These are phyloP conservation scores for Arabidopsis hybrid DNA, from an alignment of 441 rosid species.

Conservation along the genomic window DNA sequence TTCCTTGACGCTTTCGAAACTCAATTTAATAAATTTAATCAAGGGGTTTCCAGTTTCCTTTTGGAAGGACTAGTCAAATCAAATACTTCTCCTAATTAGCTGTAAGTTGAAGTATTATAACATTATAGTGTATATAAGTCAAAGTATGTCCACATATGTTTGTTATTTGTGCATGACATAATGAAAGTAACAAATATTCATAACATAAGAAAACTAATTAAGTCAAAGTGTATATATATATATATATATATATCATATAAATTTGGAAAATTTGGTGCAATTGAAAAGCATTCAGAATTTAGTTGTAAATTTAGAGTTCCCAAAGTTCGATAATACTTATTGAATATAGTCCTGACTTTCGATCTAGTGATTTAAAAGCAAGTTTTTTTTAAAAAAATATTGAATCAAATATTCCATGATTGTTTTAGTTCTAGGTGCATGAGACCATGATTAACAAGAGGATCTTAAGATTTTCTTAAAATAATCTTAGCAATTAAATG, in stretches of 20 bases:
- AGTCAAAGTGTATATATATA: background rate
- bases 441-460: no score
- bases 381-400: background rate
- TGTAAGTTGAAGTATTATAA: slow-evolving; percentile 23
- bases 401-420: background rate
- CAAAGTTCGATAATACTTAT: background rate
- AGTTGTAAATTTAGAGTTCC: background rate
- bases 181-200: background rate
- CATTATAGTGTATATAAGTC: slow-evolving; percentile 21
- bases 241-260: background rate
- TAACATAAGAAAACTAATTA: background rate
- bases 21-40: slow-evolving; percentile 17
- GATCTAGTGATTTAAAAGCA: slow-evolving; percentile 5
- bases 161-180: slow-evolving; percentile 11
- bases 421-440: slow-evolving; percentile 10
- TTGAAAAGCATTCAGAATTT: background rate
- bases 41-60: background rate
- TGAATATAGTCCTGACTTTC: background rate
- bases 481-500: no score
- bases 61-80: slow-evolving; percentile 42
- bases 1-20: slow-evolving; percentile 29
- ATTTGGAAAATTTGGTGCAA: slow-evolving; percentile 3
- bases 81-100: slow-evolving; percentile 22
- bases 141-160: slow-evolving; percentile 22
- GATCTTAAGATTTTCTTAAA: no score